These are phyloP conservation scores for Orbilia quercus DNA, from an alignment of 2,329 filamentous ascomycete genomes.

Conservation along the genomic window DNA sequence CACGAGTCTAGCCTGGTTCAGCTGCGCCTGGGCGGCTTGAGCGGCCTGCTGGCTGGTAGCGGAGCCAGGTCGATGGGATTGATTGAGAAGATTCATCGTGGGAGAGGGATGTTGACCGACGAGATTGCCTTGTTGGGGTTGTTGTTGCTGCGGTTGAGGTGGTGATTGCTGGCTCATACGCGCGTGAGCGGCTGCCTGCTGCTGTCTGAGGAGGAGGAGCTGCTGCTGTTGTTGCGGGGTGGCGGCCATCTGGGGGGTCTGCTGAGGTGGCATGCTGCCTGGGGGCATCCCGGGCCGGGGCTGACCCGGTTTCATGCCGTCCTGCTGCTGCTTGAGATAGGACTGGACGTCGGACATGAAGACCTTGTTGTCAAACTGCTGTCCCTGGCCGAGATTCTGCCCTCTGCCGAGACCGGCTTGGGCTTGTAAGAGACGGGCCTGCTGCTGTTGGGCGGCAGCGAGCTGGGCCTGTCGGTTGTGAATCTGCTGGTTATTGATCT, in stretches of 20 bases:
- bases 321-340: slow-evolving; percentile 32
- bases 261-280: slow-evolving; percentile 31
- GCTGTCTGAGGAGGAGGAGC: slow-evolving; percentile 27
- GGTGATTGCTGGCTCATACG: slow-evolving; percentile 22
- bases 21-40: slow-evolving; percentile 30
- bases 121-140: slow-evolving; percentile 14
- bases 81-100: slow-evolving; percentile 41
- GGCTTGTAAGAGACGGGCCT: slow-evolving; percentile 23
- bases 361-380: slow-evolving; percentile 43
- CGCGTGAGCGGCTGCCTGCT: slow-evolving; percentile 17
- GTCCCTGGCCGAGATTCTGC: slow-evolving; percentile 30
- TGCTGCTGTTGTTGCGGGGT: slow-evolving; percentile 28
- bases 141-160: slow-evolving; percentile 13
- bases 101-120: slow-evolving; percentile 47
- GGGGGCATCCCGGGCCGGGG: slow-evolving; percentile 34
- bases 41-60: slow-evolving; percentile 39
- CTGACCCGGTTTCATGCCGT: slow-evolving; percentile 9
- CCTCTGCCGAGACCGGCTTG: slow-evolving; percentile 47
- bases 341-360: slow-evolving; percentile 49
- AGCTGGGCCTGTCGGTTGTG: slow-evolving; percentile 33
- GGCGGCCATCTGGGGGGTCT: slow-evolving; percentile 15
- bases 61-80: slow-evolving; percentile 29
- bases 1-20: slow-evolving; percentile 39
- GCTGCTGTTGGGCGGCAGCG: slow-evolving; percentile 27
- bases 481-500: slow-evolving; percentile 45